phyloP scores from a whole-genome alignment of 495 filamentous ascomycete species.

The Podospora pseudopauciseta region DNA sequence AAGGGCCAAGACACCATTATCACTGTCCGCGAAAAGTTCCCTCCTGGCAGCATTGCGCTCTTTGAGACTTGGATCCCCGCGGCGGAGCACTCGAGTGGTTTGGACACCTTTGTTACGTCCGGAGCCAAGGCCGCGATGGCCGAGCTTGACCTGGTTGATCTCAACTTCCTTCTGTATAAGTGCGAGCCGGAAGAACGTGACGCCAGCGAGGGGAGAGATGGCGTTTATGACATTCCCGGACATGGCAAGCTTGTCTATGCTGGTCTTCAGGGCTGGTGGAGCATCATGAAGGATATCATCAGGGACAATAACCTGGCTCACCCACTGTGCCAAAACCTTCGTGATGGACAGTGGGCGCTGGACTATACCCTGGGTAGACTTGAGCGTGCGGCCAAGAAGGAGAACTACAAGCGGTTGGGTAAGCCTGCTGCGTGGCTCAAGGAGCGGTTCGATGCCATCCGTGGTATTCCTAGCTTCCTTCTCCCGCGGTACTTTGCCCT shows the following conservation, averaged over 20 bases:
- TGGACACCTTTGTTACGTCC: slow-evolving; percentile 78
- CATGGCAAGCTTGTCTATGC: slow-evolving; percentile 87
- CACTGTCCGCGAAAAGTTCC: slow-evolving; percentile 73
- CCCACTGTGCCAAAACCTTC: slow-evolving; percentile 85
- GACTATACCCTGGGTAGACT: slow-evolving; percentile 81
- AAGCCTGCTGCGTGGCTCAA: slow-evolving; percentile 73
- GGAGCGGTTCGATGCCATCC: slow-evolving; percentile 78
- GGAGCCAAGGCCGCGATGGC: slow-evolving; percentile 78
- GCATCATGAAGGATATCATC: slow-evolving; percentile 79
- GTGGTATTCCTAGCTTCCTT: slow-evolving; percentile 80
- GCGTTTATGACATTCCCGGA: slow-evolving; percentile 80
- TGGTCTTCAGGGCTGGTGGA: slow-evolving; percentile 98
- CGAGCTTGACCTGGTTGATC: slow-evolving; percentile 66
- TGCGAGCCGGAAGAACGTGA: slow-evolving; percentile 92
- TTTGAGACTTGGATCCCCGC: slow-evolving; percentile 93
- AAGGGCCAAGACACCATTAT: slow-evolving; percentile 70
- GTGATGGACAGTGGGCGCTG: slow-evolving; percentile 90
- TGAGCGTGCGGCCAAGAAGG: slow-evolving; percentile 62
- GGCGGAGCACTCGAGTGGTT: slow-evolving; percentile 70
- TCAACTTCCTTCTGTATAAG: slow-evolving; percentile 89
- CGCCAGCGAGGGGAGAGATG: slow-evolving; percentile 72
- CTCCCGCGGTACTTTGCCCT: slow-evolving; percentile 91
- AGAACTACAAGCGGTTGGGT: slow-evolving; percentile 55
- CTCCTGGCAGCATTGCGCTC: slow-evolving; percentile 88
- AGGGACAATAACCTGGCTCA: slow-evolving; percentile 88